A percentile compares a stretch with the other conserved stretches of the same genome.
phyloP scores from a whole-genome alignment of 768 basidiomycete genomes.

The Boletus reticulatus region DNA sequence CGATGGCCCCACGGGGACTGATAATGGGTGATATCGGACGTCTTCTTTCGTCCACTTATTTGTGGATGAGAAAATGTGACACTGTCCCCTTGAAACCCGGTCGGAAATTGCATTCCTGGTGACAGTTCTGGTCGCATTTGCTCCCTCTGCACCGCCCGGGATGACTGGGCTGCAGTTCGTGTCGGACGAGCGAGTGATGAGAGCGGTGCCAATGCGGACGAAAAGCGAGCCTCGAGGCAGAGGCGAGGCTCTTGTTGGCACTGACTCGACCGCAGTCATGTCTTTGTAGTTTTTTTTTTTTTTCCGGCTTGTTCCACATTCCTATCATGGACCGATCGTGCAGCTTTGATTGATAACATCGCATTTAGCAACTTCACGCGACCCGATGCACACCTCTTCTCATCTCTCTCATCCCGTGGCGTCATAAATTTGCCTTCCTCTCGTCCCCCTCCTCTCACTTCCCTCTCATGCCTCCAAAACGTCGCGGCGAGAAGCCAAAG shows the following conservation, averaged over 20 bases:
- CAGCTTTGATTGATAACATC: slow-evolving; percentile 26
- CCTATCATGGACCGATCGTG: slow-evolving; percentile 34
- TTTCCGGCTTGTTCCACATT: slow-evolving; percentile 27
- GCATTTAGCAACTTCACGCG: slow-evolving; percentile 27
- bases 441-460: background rate
- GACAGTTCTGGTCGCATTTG: background rate
- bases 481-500: slow-evolving; percentile 21
- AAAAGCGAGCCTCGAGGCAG: slow-evolving; percentile 26
- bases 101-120: background rate
- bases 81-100: background rate
- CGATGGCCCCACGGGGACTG: background rate
- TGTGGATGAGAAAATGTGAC: slow-evolving; percentile 14
- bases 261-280: no score
- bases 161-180: no score
- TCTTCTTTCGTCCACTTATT: slow-evolving; percentile 9
- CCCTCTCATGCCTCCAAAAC: slow-evolving; percentile 29
- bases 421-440: slow-evolving; percentile 12
- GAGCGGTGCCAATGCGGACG: no score
- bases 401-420: slow-evolving; percentile 18
- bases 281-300: background rate
- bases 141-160: background rate
- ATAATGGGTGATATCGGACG: background rate
- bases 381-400: slow-evolving; percentile 19
- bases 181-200: no score
- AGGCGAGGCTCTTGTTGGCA: slow-evolving; percentile 9